These are phyloP conservation scores for Mortierella sp. DNA, from an alignment of 371 early-diverging fungal genomes.

Conservation along the genomic window DNA sequence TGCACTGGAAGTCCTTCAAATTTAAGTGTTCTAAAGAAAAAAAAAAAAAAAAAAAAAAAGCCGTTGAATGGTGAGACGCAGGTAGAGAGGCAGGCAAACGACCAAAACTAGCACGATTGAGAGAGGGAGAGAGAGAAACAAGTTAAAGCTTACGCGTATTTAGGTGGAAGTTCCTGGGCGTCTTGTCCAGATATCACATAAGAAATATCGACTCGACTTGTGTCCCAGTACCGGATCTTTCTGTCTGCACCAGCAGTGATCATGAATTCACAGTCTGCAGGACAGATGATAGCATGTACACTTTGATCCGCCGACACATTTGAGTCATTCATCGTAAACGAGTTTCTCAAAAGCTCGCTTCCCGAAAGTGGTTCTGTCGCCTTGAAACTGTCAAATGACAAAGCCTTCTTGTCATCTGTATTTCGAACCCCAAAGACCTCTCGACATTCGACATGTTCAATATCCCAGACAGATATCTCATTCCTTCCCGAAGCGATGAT, in stretches of 20 bases:
- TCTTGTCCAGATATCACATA: constrained; percentile 78
- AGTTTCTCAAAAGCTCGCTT: constrained; percentile 58
- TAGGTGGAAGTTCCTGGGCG: constrained; percentile 65
- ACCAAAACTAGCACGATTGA: too few species aligned
- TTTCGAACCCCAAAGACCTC: constrained; percentile 74
- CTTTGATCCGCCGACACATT: constrained; percentile 62
- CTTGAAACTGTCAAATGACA: constrained; percentile 63
- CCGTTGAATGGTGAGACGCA: too few species aligned
- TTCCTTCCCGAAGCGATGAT: constrained; percentile 77
- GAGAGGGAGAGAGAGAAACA: background rate
- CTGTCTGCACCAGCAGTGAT: constrained; percentile 86
- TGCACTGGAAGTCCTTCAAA: constrained; percentile 65
- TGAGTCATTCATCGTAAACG: constrained; percentile 65
- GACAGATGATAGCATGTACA: constrained; percentile 64
- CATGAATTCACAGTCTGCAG: constrained; percentile 70
- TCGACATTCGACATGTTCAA: constrained; percentile 75
- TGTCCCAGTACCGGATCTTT: constrained; percentile 87
- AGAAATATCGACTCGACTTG: constrained; percentile 71
- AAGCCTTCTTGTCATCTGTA: constrained; percentile 67
- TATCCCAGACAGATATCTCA: constrained; percentile 89
- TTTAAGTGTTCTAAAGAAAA: constrained; percentile 61
- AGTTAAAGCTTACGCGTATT: constrained; percentile 60
- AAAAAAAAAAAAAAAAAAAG: background rate
- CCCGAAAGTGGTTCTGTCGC: constrained; percentile 64
- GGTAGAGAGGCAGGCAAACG: background rate